Base-by-base conservation (phyloP, 805 yeast species). In the Candida incommunis region DNA sequence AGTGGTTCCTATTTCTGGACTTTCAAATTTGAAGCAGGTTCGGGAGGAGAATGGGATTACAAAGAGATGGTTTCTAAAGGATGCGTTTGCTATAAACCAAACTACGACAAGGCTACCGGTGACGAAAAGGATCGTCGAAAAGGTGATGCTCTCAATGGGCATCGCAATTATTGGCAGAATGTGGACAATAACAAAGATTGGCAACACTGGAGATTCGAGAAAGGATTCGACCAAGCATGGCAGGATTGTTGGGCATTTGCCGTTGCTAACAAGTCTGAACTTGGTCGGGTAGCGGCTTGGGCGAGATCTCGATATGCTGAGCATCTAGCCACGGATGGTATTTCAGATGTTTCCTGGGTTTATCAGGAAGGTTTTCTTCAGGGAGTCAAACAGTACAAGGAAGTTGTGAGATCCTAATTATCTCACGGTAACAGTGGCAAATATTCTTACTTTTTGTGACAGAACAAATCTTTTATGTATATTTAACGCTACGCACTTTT, bases 31-130 rank as follows among this genome's bases (percentile, higher is more conserved):
- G 75, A 81, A 58, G 70, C 77, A 46, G 96, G 96, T 2, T 81
- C 80, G 56, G 96, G 96, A 40, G 97, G 97, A 15, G 96, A 86
- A 64, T 90, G 97, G 97, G 96, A 92, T 43, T 80, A 85, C 63
- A 70, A 72, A 22, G 82, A 86, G 29, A 84, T 83, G 87, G 66
- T 71, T 20, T 77, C 80, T 21, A 63, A 65, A 44, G 86, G 85
- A 1, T 74, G 78, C 5, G 60, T 78, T 22, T 5, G 37, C 37
- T n/a, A 31, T 18, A 31, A 18, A 9, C 73, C 76, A 3, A 46
- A 59, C 15, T 53, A 31, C 18, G 22, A 41, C 29, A 43, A 44
- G 25, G 3, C 23, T 3, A 26, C 31, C 1, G 46, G 35, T 21
- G 23, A 5, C 29, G 41, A 46, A 29, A 27, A 37, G 20, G 50